Evolutionary conservation across 768 basidiomycete species (phyloP).

Genomic region (Pulveroboletus sp.): DNA sequence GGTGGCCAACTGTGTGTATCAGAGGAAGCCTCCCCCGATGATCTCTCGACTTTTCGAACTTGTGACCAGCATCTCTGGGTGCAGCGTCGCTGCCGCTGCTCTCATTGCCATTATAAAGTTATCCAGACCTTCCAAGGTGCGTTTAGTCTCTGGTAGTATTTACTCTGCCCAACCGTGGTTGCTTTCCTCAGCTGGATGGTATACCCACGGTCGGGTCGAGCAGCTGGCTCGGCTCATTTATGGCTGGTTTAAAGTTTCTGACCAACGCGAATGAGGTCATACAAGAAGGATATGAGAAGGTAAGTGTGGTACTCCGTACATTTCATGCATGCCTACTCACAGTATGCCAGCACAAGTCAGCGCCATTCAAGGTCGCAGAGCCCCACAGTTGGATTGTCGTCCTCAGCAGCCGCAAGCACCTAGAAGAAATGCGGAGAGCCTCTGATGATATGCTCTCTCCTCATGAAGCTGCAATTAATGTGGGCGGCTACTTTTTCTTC

Average conservation of each 20-base stretch:
- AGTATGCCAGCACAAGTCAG: conserved; percentile 20
- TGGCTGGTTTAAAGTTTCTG: conserved; percentile 14
- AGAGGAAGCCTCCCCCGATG: neutral
- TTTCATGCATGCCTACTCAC: neutral
- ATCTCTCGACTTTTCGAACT: neutral
- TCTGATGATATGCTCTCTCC: conserved; percentile 37
- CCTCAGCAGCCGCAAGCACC: conserved; percentile 22
- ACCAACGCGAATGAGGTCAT: conserved; percentile 19
- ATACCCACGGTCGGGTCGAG: conserved; percentile 30
- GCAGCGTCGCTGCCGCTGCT: neutral
- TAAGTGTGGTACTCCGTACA: neutral
- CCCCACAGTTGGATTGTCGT: conserved; percentile 37
- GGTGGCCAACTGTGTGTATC: neutral
- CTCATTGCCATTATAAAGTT: conserved; percentile 1
- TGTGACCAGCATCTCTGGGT: neutral
- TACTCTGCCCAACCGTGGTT: neutral
- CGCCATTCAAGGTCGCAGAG: conserved; percentile 30
- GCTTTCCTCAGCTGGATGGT: conserved; percentile 13
- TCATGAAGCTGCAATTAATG: conserved; percentile 29
- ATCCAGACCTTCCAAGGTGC: conserved; percentile 2
- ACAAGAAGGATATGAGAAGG: conserved; percentile 32
- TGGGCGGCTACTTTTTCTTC: conserved; percentile 1
- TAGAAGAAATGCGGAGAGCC: conserved; percentile 39
- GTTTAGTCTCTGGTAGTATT: neutral
- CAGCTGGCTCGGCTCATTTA: conserved; percentile 25